These are phyloP conservation scores for Diphasiastrum complanatum DNA, from an alignment of 83 land plant species.

Conservation along the genomic window DNA sequence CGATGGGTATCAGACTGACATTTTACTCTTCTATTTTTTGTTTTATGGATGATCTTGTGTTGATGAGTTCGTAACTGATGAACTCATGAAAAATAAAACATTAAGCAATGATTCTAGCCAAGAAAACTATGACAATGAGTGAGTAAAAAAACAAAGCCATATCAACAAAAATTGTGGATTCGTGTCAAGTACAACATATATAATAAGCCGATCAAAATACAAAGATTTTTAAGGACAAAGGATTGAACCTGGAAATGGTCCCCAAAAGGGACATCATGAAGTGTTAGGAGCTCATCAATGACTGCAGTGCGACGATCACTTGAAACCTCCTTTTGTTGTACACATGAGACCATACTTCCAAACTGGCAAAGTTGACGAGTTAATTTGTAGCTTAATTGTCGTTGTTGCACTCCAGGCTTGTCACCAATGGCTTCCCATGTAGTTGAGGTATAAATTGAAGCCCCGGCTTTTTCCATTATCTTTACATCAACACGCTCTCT, in stretches of 20 bases:
- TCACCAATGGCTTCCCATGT: constrained; percentile 65
- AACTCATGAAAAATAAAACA: no score
- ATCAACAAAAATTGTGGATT: no score
- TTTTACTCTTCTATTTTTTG: no score
- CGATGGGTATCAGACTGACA: no score
- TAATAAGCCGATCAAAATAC: no score
- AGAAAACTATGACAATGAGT: no score
- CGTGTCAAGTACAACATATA: no score
- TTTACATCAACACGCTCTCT: constrained; percentile 50
- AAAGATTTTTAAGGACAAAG: not conserved
- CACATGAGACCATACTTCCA: constrained; percentile 64
- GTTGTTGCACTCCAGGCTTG: constrained; percentile 42
- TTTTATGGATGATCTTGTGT: no score
- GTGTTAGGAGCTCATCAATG: constrained; percentile 75
- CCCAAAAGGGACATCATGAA: constrained; percentile 80
- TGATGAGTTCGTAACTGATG: no score
- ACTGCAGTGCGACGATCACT: constrained; percentile 46
- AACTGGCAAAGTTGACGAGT: constrained; percentile 55
- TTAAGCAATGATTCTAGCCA: no score
- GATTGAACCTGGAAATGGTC: constrained; percentile 71
- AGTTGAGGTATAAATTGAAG: constrained; percentile 45
- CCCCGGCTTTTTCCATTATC: constrained; percentile 68
- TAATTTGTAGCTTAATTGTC: constrained; percentile 58
- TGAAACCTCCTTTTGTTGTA: constrained; percentile 61
- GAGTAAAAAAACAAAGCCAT: no score